A percentile compares a stretch with the other conserved stretches of the same genome.
Conservation (phyloP, 2,329 filamentous ascomycete genomes). For the Fusarium chaquense region DNA sequence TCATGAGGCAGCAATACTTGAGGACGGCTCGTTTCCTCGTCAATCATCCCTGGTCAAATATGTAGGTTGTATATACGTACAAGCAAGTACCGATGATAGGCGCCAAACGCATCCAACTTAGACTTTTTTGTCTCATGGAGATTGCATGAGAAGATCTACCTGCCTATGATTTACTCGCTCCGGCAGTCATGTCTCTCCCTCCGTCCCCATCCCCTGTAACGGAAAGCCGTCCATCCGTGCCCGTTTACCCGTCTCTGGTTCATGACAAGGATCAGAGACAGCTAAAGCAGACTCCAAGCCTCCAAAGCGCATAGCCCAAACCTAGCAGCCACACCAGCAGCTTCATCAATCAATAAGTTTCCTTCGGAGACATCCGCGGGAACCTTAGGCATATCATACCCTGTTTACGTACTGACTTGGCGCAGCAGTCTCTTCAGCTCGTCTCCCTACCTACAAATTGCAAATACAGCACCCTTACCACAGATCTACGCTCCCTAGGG, state of each 20-base stretch:
- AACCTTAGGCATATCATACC: not conserved
- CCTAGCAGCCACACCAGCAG: conserved; percentile 19
- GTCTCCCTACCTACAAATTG: not conserved
- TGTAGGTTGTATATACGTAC: not conserved
- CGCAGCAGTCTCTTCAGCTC: conserved; percentile 14
- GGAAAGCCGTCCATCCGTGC: not conserved
- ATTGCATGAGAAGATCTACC: not conserved
- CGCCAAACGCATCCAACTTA: not conserved
- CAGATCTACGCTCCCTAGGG: not conserved
- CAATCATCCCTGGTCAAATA: not conserved
- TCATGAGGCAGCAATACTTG: conserved; percentile 2
- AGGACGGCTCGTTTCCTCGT: not conserved
- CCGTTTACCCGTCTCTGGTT: conserved; percentile 1
- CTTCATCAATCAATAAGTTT: conserved; percentile 21
- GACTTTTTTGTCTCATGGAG: not conserved
- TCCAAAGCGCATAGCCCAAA: conserved; percentile 10
- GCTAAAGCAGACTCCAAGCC: conserved; percentile 1
- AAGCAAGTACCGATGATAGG: not conserved
- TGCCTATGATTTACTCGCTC: not conserved
- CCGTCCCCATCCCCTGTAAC: not conserved
- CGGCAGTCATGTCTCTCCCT: not conserved
- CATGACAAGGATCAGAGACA: conserved; percentile 1
- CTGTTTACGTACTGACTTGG: conserved; percentile 1
- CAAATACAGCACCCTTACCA: not conserved
- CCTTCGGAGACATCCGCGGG: conserved; percentile 12